phyloP scores from a whole-genome alignment of 441 rosid species.

The Hura crepitans region DNA sequence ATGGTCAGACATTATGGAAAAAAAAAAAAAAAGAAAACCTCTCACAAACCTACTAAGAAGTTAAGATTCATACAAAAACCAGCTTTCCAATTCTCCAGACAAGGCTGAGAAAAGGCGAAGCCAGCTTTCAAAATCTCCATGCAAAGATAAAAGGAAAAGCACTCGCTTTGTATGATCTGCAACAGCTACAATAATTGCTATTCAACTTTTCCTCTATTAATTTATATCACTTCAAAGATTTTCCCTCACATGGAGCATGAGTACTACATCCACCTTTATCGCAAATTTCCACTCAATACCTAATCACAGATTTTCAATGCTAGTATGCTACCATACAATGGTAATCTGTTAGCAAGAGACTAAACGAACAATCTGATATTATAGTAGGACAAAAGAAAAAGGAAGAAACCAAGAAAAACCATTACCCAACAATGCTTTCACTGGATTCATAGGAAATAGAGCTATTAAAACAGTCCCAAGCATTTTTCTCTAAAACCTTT shows the following conservation, averaged over 20 bases:
- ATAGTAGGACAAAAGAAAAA: not conserved
- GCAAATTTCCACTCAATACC: not conserved
- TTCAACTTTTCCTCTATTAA: conserved; percentile 14
- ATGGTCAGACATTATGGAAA: not conserved
- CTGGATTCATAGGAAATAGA: not conserved
- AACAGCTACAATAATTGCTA: conserved; percentile 11
- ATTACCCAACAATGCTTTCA: not conserved
- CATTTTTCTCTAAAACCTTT: not conserved
- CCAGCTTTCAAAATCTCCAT: conserved; percentile 3
- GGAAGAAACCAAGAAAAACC: not conserved
- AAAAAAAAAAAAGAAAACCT: no score
- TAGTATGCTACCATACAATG: not conserved
- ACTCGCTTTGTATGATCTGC: conserved; percentile 6
- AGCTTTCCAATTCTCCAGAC: not conserved
- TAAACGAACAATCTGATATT: not conserved
- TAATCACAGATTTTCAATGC: not conserved
- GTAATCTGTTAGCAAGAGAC: not conserved
- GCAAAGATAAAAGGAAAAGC: conserved; percentile 6
- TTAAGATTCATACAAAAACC: conserved; percentile 1
- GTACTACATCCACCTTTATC: conserved; percentile 6
- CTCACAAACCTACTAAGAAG: not conserved
- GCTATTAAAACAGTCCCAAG: not conserved
- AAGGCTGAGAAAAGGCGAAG: not conserved
- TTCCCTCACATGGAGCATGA: conserved; percentile 16
- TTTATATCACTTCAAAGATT: conserved; percentile 4